Conservation (phyloP, 1,284 basidiomycete species). For the Ganoderma meredithae region DNA sequence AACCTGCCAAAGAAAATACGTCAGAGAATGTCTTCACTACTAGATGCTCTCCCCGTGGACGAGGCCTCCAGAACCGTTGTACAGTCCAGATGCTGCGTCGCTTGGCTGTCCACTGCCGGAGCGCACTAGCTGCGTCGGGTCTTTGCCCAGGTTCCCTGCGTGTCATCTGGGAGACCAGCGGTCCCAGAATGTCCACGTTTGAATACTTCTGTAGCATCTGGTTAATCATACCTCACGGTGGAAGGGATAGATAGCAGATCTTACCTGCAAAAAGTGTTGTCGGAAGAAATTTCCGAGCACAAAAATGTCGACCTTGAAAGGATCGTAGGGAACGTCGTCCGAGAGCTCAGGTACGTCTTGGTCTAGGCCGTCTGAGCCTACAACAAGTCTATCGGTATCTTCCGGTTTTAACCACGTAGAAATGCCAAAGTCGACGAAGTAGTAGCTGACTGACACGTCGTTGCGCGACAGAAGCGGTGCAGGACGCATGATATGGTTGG, state of each 20-base stretch:
- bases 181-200: slow-evolving; percentile 2
- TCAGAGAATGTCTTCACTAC: background rate
- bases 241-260: background rate
- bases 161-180: background rate
- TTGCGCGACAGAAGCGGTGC: slow-evolving; percentile 22
- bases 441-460: slow-evolving; percentile 31
- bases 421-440: slow-evolving; percentile 39
- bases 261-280: background rate
- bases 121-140: background rate
- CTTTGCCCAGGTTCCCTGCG: background rate
- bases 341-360: slow-evolving; percentile 39
- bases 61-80: background rate
- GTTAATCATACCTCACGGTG: no score
- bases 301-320: slow-evolving; percentile 42
- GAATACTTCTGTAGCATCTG: background rate
- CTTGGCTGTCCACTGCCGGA: background rate
- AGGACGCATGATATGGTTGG: slow-evolving; percentile 18
- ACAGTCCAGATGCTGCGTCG: background rate
- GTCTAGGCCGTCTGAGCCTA: slow-evolving; percentile 33
- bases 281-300: slow-evolving; percentile 36
- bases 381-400: slow-evolving; percentile 15
- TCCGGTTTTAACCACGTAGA: slow-evolving; percentile 27
- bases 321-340: slow-evolving; percentile 37
- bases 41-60: background rate
- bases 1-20: background rate